These are phyloP conservation scores for Rosellinia necatrix DNA, from an alignment of 2,329 filamentous ascomycete genomes.

Conservation along the genomic window DNA sequence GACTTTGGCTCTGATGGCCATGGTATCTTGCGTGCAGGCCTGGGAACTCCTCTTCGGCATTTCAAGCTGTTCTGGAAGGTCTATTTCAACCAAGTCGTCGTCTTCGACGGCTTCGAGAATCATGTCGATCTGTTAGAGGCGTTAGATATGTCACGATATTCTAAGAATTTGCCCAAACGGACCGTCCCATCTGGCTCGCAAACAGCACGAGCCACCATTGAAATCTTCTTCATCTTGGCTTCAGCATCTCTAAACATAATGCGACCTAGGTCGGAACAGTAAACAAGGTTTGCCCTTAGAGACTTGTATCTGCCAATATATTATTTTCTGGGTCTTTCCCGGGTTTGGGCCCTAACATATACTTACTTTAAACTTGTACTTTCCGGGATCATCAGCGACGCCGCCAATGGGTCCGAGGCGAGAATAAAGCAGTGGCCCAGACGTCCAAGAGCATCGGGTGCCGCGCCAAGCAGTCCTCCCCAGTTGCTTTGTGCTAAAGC, in stretches of 20 bases:
- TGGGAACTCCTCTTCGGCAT: background rate
- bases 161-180: too few relatives aligned
- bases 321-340: too few relatives aligned
- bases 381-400: constrained; percentile 2
- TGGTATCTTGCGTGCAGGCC: background rate
- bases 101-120: constrained; percentile 12
- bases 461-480: constrained; percentile 6
- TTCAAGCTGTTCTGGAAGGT: constrained; percentile 7
- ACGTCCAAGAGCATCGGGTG: constrained; percentile 3
- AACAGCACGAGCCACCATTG: background rate
- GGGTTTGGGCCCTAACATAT: too few relatives aligned
- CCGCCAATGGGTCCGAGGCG: constrained; percentile 4
- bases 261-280: constrained; percentile 7
- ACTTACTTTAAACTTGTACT: too few relatives aligned
- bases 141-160: too few relatives aligned
- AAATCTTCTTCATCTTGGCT: constrained; percentile 1
- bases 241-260: constrained; percentile 1
- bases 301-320: constrained; percentile 2
- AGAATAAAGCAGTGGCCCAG: constrained; percentile 16
- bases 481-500: constrained; percentile 10
- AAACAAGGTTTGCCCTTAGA: background rate
- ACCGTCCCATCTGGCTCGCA: background rate
- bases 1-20: constrained; percentile 1
- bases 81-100: constrained; percentile 4
- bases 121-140: constrained; percentile 9